Evolutionary conservation across 306 rosid species (phyloP), one percentile per base, ranked within the genome.

Genomic region (Gynostemma pentaphyllum): DNA sequence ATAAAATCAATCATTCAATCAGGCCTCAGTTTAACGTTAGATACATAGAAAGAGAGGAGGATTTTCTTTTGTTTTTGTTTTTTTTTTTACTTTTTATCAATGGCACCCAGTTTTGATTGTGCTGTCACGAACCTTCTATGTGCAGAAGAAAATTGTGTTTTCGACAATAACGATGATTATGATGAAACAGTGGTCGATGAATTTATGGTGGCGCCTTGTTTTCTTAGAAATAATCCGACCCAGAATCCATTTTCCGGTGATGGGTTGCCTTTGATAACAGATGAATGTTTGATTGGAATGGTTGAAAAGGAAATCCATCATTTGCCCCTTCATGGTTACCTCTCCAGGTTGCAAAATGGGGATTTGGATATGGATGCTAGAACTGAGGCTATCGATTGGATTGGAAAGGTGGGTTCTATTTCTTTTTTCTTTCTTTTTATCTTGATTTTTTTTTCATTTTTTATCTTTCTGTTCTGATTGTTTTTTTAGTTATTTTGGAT

Each of bases 101-200:
- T 94, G 99, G 99, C 97, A 67, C 99, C 99, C 40, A 84, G 95
- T 63, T 92, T 84, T 70, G 97, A 82, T 68, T 64, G 36, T 56
- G 78, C 54, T 3, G 85, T 81, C 62, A 74, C 95, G 6, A 88
- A 88, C 78, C 96, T 92, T 50, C 82, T 92, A 24, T 92, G 99
- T 48, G 69, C 88, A 0, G 99, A 92, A 53, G 90, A 86, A 60
- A 76, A 73, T 55, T 66, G 62, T 64, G n/a, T 79, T 49, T 84
- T 88, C 36, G 87, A 84, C 29, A 87, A 84, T 23, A 77, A 62
- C 68, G 77, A 79, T 50, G 68, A 45, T 54, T 85, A 69, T 21
- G 79, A 67, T 55, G 19, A 52, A 54, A 26, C 28, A 67, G 79
- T 55, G 47, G 41, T 39, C 68, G 81, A 62, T 45, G 79, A 74